Evolutionary conservation across 371 early-diverging fungal genomes (phyloP).

Genomic region (Mucor ambiguus): DNA sequence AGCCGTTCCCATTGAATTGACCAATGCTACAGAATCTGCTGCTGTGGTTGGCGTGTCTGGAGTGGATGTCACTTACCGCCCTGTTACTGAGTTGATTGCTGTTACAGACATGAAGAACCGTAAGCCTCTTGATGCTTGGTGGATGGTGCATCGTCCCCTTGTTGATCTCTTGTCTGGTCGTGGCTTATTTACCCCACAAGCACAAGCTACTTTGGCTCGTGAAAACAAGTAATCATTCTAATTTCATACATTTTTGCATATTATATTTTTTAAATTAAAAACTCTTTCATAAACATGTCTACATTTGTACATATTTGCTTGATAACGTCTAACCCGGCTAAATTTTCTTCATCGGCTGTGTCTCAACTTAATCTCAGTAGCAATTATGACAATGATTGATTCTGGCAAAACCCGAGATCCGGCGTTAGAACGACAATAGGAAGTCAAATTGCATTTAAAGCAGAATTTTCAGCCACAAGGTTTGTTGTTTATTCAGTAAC

Average conservation of each 20-base stretch:
- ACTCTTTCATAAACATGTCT: background rate
- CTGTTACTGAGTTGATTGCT: slow-evolving; percentile 68
- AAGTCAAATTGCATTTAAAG: background rate
- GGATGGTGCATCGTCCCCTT: slow-evolving; percentile 65
- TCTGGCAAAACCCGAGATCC: slow-evolving; percentile 4
- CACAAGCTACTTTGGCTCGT: slow-evolving; percentile 27
- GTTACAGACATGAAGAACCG: slow-evolving; percentile 82
- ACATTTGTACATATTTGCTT: too few species aligned
- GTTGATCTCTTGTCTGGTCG: slow-evolving; percentile 48
- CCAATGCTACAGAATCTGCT: slow-evolving; percentile 61
- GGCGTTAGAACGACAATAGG: background rate
- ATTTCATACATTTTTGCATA: background rate
- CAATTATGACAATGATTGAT: background rate
- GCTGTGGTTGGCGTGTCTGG: slow-evolving; percentile 87
- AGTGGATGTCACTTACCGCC: slow-evolving; percentile 70
- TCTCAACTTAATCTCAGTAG: background rate
- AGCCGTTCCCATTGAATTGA: slow-evolving; percentile 62
- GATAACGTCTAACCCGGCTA: background rate
- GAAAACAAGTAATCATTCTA: background rate
- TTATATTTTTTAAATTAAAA: background rate
- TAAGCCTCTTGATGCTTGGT: slow-evolving; percentile 75
- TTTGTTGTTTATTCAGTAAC: background rate
- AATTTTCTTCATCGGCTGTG: background rate
- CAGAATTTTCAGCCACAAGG: too few species aligned
- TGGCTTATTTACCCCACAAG: slow-evolving; percentile 43